Base-by-base conservation (phyloP, 2,329 filamentous ascomycete species). In the Periglandula ipomoeae region DNA sequence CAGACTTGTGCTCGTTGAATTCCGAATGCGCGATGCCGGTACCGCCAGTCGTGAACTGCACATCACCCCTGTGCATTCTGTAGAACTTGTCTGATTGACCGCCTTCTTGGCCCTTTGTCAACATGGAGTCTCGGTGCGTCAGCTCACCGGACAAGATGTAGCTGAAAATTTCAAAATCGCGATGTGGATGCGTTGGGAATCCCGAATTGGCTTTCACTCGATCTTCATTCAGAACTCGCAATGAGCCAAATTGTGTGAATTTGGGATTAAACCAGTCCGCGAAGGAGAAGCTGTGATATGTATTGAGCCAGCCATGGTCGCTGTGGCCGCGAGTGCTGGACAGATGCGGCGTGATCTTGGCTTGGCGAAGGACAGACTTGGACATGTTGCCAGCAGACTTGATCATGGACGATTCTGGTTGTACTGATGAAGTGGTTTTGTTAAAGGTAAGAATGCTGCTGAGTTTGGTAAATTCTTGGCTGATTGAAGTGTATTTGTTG, bases 41-140 rank as follows among this genome's bases (percentile, higher is more conserved):
- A 48, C 89, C 89, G n/a, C 87, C 89, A 13, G 84, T 89, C 9
- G 89, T 95, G 66, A 94, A 95, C 61, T 95, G 89, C 40, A 95
- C 86, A 64, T 94, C 88, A 11, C 88, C 87, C 34, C 87, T 75
- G 59, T 78, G 78, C 73, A 95, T 84, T 30, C 79, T 73, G 60
- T 74, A 87, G 61, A 86, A 87, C 56, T 79, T 72, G 61, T 86
- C 80, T 39, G 76, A 75, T 53, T 72, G 68, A 15, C 63, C 73
- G 20, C 74, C 79, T 60, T 85, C 82, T 19, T 71, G 67, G 41
- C 80, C 81, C 67, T 83, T 87, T 65, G 79, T 79, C 57, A 87
- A 78, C 83, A 94, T 90, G 52, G 80, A 86, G 68, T 95, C 89
- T 43, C 88, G 84, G 70, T 95, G 89, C 43, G 89, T 91, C 53